Evolutionary conservation across 139 green algal genomes (phyloP).

Genomic region (Yamagishiella unicocca): DNA sequence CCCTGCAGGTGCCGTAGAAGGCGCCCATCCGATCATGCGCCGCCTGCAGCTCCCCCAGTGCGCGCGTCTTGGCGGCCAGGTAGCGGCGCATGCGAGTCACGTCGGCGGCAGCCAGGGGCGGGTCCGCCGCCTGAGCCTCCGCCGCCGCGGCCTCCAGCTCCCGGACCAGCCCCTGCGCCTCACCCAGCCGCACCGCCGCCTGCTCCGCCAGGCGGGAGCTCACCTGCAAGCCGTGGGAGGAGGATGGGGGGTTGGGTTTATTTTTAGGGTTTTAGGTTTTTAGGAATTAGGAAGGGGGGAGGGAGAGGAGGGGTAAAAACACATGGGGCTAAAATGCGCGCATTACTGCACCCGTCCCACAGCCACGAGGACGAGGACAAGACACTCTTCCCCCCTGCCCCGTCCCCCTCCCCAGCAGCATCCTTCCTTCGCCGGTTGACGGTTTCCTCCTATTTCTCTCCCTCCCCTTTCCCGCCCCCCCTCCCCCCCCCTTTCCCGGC

Average conservation of each 20-base stretch:
- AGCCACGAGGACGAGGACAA: too few species aligned
- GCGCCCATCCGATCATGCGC: background rate
- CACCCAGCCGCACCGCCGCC: constrained; percentile 11
- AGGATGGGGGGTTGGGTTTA: too few species aligned
- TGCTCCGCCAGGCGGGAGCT: background rate
- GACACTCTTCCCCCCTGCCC: too few species aligned
- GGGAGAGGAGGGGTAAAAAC: background rate
- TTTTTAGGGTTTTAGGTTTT: too few species aligned
- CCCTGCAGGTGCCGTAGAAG: background rate
- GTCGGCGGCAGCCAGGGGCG: background rate
- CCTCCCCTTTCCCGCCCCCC: too few species aligned
- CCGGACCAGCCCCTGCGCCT: background rate
- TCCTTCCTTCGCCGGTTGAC: too few species aligned
- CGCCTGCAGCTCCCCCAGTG: background rate
- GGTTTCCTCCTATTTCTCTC: too few species aligned
- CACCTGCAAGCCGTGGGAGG: background rate
- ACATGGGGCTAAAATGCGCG: background rate
- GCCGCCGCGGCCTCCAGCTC: constrained; percentile 12
- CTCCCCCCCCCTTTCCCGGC: too few species aligned
- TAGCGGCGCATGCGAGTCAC: background rate
- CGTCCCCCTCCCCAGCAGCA: too few species aligned
- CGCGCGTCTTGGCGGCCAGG: background rate
- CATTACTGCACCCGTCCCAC: too few species aligned
- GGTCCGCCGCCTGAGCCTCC: background rate
- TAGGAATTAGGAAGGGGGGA: too few species aligned